Evolutionary conservation across 129 eudicot species (phyloP).

Genomic region (Heracleum sosnowskyi): DNA sequence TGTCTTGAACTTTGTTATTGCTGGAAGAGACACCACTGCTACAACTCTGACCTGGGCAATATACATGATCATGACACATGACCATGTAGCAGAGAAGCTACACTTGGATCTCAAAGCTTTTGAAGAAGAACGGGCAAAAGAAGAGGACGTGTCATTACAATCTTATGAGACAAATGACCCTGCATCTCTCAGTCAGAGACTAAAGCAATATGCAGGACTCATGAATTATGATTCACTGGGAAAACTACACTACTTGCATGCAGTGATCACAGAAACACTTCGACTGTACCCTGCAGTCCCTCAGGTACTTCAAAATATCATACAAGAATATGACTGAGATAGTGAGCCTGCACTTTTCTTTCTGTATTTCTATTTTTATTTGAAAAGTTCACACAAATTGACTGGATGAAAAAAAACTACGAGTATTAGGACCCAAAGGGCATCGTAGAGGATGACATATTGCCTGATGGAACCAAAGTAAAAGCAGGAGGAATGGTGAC

Average conservation of each 20-base stretch:
- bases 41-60: conserved; percentile 95
- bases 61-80: conserved; percentile 70
- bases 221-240: conserved; percentile 71
- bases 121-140: conserved; percentile 56
- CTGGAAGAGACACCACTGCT: conserved; percentile 97
- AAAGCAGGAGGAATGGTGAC: conserved; percentile 99
- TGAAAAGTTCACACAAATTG: neutral
- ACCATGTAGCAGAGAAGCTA: conserved; percentile 68
- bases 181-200: conserved; percentile 53
- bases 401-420: neutral
- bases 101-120: conserved; percentile 49
- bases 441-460: conserved; percentile 64
- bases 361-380: neutral
- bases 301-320: conserved; percentile 42
- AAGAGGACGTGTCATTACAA: conserved; percentile 36
- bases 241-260: conserved; percentile 74
- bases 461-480: conserved; percentile 92
- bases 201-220: conserved; percentile 56
- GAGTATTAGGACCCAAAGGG: conserved; percentile 82
- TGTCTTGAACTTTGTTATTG: conserved; percentile 85
- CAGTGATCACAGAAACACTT: conserved; percentile 92
- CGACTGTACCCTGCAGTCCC: conserved; percentile 94
- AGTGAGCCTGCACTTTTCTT: neutral
- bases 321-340: neutral
- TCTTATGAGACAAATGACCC: conserved; percentile 40